Base-by-base conservation (phyloP, 306 rosid species). In the Aeschynomene evenia region DNA sequence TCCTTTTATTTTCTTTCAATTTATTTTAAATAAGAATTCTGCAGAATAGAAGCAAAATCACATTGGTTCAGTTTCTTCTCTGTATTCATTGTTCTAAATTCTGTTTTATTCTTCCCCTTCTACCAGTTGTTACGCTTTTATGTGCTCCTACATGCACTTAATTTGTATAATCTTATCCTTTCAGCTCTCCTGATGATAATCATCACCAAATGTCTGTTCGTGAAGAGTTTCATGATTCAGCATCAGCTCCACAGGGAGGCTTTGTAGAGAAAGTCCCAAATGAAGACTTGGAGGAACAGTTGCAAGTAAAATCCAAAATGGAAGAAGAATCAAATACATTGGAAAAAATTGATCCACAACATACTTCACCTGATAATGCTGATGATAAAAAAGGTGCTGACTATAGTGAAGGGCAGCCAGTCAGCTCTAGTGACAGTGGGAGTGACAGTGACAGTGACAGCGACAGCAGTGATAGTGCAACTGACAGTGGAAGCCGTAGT, bases 361-460 rank as follows among this genome's bases (percentile, higher is more conserved):
- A 77, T 72, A 80, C 78, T 80, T 85, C 89, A 71, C 95, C 95
- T 3, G 83, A 85, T 78, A 69, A 45, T 16, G 55, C 81, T 56
- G 88, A 77, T 83, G 92, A 83, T 54, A 89, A 79, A 79, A 89
- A 78, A 71, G 78, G 81, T 66, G 82, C 97, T 65, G 96, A 87
- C 51, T 26, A 80, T 59, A 85, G 77, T 83, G 97, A 86, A 77
- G 89, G 84, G 55, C 86, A 65, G 60, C 91, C 77, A 16, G 97
- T 82, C 49, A 91, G 91, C 83, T 87, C 97, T 33, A 88, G 96
- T 73, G 92, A 80, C 20, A 90, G 91, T 67, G 97, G 87, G 56
- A 93, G 96, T 70, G 97, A 83, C 85, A 90, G 93, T 63, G 96
- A 88, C 26, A 90, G 94, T 68, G 96, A 80, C n/a, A 88, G 96